Conservation (phyloP, 495 filamentous ascomycete genomes). For the Collariella sp. region DNA sequence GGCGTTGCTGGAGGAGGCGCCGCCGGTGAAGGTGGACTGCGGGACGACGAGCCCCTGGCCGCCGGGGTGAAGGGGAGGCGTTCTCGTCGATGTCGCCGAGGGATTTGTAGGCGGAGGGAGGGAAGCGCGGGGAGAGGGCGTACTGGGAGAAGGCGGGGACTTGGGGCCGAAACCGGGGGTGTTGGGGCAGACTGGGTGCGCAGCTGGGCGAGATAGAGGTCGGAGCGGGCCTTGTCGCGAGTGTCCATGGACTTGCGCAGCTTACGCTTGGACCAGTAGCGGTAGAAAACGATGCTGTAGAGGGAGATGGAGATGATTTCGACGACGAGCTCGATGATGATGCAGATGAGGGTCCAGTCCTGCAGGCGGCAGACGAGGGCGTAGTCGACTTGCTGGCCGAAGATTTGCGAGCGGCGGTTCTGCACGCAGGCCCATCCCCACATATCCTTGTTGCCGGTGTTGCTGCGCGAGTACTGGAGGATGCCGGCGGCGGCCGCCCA, state of each 20-base stretch:
- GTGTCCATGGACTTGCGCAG: conserved; percentile 94
- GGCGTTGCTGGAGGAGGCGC: conserved; percentile 34
- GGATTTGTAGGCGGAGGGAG: conserved; percentile 41
- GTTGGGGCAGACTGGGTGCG: conserved; percentile 85
- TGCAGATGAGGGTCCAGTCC: conserved; percentile 94
- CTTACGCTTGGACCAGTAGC: conserved; percentile 88
- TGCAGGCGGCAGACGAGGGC: conserved; percentile 89
- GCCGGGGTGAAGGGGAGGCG: conserved; percentile 39
- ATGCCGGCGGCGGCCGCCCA: conserved; percentile 84
- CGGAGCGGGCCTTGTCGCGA: conserved; percentile 85
- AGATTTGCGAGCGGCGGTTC: conserved; percentile 63
- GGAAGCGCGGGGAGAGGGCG: conserved; percentile 47
- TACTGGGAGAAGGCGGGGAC: conserved; percentile 47
- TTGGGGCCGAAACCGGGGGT: conserved; percentile 76
- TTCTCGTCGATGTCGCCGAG: conserved; percentile 42
- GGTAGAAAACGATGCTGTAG: conserved; percentile 91
- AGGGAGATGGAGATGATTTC: conserved; percentile 85
- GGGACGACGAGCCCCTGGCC: conserved; percentile 35
- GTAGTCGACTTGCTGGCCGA: conserved; percentile 76
- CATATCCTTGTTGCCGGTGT: conserved; percentile 70
- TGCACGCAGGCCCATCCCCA: conserved; percentile 96
- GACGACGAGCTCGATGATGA: conserved; percentile 92
- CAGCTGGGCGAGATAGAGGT: conserved; percentile 92
- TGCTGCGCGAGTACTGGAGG: conserved; percentile 65
- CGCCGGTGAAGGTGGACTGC: too few relatives aligned